These are phyloP conservation scores for Peronospora belbahrii DNA, from an alignment of 352 stramenopile genomes.

Conservation along the genomic window DNA sequence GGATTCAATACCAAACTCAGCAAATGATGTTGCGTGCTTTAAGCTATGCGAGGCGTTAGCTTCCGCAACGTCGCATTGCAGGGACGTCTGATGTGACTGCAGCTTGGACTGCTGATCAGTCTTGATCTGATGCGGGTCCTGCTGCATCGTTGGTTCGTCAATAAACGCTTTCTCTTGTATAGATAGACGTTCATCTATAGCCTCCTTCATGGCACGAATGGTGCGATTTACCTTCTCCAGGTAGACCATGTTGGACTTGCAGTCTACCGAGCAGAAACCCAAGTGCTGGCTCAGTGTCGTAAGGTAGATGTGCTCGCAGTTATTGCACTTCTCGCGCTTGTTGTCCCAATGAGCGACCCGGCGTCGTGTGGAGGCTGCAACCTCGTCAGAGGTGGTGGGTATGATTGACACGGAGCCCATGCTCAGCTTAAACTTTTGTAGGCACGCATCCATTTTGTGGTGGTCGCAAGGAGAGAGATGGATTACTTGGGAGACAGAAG, in stretches of 20 bases:
- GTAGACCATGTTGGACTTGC: slow-evolving; percentile 82
- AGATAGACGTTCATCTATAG: slow-evolving; percentile 42
- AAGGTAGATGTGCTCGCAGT: slow-evolving; percentile 81
- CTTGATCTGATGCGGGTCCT: slow-evolving; percentile 13
- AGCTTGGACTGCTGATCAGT: slow-evolving; percentile 17
- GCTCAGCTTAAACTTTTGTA: slow-evolving; percentile 27
- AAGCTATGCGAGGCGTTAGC: slow-evolving; percentile 4
- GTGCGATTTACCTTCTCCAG: slow-evolving; percentile 72
- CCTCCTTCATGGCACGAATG: slow-evolving; percentile 69
- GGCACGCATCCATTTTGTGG: slow-evolving; percentile 43
- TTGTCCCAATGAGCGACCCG: slow-evolving; percentile 75
- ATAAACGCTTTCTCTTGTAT: slow-evolving; percentile 16
- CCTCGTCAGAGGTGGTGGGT: slow-evolving; percentile 3
- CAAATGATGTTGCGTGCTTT: slow-evolving; percentile 46
- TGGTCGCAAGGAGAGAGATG: slow-evolving; percentile 9
- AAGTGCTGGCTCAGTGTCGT: slow-evolving; percentile 66
- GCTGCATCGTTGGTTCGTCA: slow-evolving; percentile 16
- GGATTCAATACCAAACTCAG: slow-evolving; percentile 63
- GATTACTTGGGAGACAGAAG: slow-evolving; percentile 18
- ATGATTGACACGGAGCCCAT: slow-evolving; percentile 11
- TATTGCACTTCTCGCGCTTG: slow-evolving; percentile 79
- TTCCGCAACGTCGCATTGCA: slow-evolving; percentile 1
- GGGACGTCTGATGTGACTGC: slow-evolving; percentile 1
- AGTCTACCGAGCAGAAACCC: slow-evolving; percentile 82
- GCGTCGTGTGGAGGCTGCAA: slow-evolving; percentile 3